Base-by-base conservation (phyloP, 176 grass and related monocot species). In the Oryza meridionalis region DNA sequence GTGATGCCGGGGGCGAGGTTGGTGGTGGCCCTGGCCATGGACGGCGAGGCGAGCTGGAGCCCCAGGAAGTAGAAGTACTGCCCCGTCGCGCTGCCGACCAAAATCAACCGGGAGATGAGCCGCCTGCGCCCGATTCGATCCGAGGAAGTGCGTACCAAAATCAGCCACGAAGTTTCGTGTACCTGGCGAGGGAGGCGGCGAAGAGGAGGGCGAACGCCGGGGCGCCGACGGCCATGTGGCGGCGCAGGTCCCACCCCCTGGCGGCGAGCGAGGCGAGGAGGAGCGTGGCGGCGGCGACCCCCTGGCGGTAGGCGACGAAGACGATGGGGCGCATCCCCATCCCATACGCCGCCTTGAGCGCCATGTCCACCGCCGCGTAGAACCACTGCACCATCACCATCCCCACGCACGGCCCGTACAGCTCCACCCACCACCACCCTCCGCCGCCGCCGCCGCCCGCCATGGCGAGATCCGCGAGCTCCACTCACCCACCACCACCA, bases 251-350 rank as follows among this genome's bases (percentile, higher is more conserved):
- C 77, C 72, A 69, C 0, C 86, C 83, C 50, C 83, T 68, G 14
- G 86, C 19, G 72, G 67, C 83, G 37, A 92, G 32, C 6, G 87
- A 84, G 6, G 59, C 83, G 70, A 90, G 69, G 70, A 90, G 71
- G 12, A 92, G 84, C 42, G 77, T 70, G 69, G 69, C 78, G 61
- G 90, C 50, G 43, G 80, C 87, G 63, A 92, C 81, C 70, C 72
- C 84, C 83, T 92, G 87, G 70, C 91, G 84, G 61, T 92, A 90
- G 43, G 88, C 87, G 70, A 92, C 76, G 65, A 90, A 90, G 72
- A 87, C 80, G 68, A 90, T 90, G 84, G 87, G 80, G 3, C 91
- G 81, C 87, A 90, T 86, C 49, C 91, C 91, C 0, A 90, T 84
- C 40, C 68, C 59, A 76, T 70, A 77, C 4, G 80, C 87, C 69